Percentiles rank a stretch among this genome's conserved stretches.
phyloP scores from a whole-genome alignment of 257 asterid genomes.

The Rhazya stricta region DNA sequence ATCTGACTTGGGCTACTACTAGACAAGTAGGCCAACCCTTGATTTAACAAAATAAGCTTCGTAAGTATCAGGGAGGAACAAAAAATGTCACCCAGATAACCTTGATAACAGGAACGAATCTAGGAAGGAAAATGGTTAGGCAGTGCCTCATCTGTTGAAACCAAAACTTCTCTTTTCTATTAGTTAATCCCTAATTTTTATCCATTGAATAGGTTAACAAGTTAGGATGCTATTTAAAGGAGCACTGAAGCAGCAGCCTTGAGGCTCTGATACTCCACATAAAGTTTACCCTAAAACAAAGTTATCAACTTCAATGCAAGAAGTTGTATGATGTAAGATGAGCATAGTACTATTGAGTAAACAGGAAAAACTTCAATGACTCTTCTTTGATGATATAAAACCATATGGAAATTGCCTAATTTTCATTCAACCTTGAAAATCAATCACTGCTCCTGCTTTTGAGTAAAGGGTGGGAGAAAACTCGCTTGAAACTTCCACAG shows the following conservation, averaged over 20 bases:
- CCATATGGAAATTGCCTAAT: background rate
- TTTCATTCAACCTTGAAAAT: background rate
- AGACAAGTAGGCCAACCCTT: background rate
- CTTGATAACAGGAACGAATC: background rate
- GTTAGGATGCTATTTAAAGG: background rate
- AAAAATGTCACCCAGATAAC: background rate
- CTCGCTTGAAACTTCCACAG: background rate
- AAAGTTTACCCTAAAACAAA: background rate
- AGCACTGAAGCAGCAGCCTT: background rate
- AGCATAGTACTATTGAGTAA: background rate
- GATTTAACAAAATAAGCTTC: background rate
- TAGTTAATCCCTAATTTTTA: background rate
- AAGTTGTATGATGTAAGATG: background rate
- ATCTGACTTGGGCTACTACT: background rate
- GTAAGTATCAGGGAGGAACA: background rate
- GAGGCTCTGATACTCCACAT: background rate
- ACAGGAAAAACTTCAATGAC: background rate
- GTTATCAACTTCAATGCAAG: background rate
- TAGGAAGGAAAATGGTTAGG: background rate
- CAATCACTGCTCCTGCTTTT: background rate
- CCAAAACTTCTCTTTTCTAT: background rate
- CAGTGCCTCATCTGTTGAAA: background rate
- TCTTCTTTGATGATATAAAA: background rate
- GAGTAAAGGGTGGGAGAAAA: background rate
- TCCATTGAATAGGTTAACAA: background rate